These are phyloP conservation scores for Mucor piriformis DNA, from an alignment of 371 early-diverging fungal species.

Conservation along the genomic window DNA sequence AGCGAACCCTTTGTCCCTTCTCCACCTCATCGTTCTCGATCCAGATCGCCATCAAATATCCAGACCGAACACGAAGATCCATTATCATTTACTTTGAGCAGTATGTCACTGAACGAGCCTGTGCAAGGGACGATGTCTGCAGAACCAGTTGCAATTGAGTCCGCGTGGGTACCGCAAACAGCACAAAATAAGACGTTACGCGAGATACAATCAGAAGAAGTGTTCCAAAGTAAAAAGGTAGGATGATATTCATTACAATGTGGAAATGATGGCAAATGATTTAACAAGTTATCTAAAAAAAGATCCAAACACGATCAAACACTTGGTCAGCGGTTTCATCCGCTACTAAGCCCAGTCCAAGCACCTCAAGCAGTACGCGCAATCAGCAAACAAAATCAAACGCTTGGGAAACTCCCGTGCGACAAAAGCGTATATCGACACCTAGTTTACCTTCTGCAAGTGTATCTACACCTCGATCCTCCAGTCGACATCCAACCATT, in stretches of 20 bases:
- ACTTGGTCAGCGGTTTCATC: constrained; percentile 14
- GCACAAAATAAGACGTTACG: background rate
- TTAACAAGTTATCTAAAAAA: background rate
- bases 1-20: background rate
- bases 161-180: background rate
- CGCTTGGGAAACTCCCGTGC: constrained; percentile 1
- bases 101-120: background rate
- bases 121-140: background rate
- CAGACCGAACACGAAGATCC: background rate
- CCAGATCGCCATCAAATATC: background rate
- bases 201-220: constrained; percentile 1
- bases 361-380: constrained; percentile 6
- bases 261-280: no score
- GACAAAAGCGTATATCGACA: constrained; percentile 18
- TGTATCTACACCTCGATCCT: background rate
- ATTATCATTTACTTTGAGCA: background rate
- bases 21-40: background rate
- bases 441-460: background rate
- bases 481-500: background rate
- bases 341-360: background rate
- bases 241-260: background rate
- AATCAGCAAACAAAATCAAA: background rate
- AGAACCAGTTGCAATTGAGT: background rate
- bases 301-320: constrained; percentile 2
- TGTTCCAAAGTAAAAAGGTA: background rate